Base-by-base conservation (phyloP, 176 grass and related monocot genomes). In the Oryza rufipogon region DNA sequence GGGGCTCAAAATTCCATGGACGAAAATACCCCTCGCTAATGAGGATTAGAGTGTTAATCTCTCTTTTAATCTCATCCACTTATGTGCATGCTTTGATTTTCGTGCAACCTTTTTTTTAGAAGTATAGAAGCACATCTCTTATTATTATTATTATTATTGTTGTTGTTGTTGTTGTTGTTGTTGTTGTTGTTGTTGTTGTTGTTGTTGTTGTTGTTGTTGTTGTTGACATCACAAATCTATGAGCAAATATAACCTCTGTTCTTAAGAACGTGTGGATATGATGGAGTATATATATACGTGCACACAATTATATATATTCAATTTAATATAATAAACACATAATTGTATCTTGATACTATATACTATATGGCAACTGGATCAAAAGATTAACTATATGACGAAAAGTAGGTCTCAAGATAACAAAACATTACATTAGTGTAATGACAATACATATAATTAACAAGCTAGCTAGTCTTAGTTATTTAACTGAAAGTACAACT, bases 311-410 rank as follows among this genome's bases (percentile, higher is more conserved):
- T 25, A 80, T 54, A 30, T 47, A 68, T 70, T 75, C 8, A 65
- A 11, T 39, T 68, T 48, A 68, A 20, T 58, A 58, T 58, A 49
- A 30, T 52, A 16, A 16, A 25, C 73, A 52, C 67, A 52, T 49
- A 47, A 51, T 75, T 86, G 38, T 70, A 86, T 86, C 61, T 49
- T 38, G 17, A 45, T 54, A 67, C 32, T 68, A 68, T 81, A 80
- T 74, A 56, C 16, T 58, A 54, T 76, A 54, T 68, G 13, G 22
- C 42, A 67, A 17, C n/a, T 26, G 2, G 28, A 52, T 25, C 17
- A 54, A 63, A 63, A 63, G 58, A 63, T 63, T 63, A 63, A 23
- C 58, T 63, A 63, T 63, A 63, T 23, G 58, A 22, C 19, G 58
- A 63, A 63, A 63, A 63, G 58, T 63, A 63, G 58, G 58, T 63